Percentiles rank a stretch among this genome's conserved stretches.
These are phyloP conservation scores for Dothistroma pini DNA, from an alignment of 2,329 filamentous ascomycete species.

Conservation along the genomic window DNA sequence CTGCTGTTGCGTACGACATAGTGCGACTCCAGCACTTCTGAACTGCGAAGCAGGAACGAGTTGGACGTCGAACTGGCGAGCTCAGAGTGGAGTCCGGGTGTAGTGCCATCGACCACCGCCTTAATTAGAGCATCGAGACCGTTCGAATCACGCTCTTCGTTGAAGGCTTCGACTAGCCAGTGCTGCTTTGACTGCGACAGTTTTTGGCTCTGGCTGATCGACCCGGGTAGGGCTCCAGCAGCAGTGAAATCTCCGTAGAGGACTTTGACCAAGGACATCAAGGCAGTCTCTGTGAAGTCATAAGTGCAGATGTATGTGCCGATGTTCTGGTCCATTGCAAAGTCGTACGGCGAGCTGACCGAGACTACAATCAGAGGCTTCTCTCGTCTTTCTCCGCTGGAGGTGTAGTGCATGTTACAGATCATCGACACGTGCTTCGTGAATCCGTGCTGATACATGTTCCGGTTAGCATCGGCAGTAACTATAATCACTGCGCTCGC, in stretches of 20 bases:
- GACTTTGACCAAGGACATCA: conserved; percentile 77
- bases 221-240: conserved; percentile 59
- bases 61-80: conserved; percentile 65
- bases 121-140: conserved; percentile 73
- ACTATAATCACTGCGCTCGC: conserved; percentile 86
- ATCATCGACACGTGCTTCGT: conserved; percentile 97
- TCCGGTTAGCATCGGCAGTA: conserved; percentile 89
- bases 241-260: conserved; percentile 71
- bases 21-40: conserved; percentile 73
- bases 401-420: conserved; percentile 72
- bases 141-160: conserved; percentile 69
- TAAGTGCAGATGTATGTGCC: conserved; percentile 94
- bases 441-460: conserved; percentile 90
- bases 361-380: conserved; percentile 89
- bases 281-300: conserved; percentile 89
- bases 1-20: conserved; percentile 93
- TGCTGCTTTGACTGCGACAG: conserved; percentile 85
- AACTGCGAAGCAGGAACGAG: conserved; percentile 70
- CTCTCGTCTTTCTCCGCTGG: conserved; percentile 66
- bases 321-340: conserved; percentile 86
- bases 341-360: conserved; percentile 94
- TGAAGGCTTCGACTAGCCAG: conserved; percentile 90
- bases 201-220: conserved; percentile 82
- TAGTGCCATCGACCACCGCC: conserved; percentile 62
- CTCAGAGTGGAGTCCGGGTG: conserved; percentile 64